Conservation (phyloP, 2,329 filamentous ascomycete species). For the Colletotrichum viniferum region DNA sequence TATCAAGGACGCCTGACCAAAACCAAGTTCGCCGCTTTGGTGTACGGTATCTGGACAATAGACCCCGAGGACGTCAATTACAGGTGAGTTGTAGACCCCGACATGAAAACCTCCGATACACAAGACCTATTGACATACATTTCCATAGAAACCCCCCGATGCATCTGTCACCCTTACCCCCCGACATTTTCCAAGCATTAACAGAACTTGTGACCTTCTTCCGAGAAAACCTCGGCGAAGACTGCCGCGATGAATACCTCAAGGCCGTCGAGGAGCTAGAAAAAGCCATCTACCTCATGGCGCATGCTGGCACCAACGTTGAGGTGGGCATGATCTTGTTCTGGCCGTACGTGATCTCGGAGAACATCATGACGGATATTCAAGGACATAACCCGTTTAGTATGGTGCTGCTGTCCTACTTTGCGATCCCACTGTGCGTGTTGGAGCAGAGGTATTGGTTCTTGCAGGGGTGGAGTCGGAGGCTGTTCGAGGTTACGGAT, state of each 20-base stretch:
- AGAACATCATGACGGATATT: slow-evolving; percentile 31
- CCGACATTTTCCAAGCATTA: slow-evolving; percentile 6
- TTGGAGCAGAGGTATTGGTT: slow-evolving; percentile 32
- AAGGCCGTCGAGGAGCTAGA: slow-evolving; percentile 24
- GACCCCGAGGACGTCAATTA: background rate
- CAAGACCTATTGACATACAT: fast-evolving
- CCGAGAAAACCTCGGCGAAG: background rate
- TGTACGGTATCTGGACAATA: background rate
- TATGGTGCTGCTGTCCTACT: slow-evolving; percentile 30
- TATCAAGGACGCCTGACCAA: background rate
- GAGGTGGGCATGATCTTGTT: slow-evolving; percentile 26
- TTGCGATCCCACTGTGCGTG: slow-evolving; percentile 26
- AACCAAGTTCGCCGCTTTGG: background rate
- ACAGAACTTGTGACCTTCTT: background rate
- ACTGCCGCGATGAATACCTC: slow-evolving; percentile 23
- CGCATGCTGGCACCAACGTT: slow-evolving; percentile 25
- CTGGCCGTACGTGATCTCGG: slow-evolving; percentile 30
- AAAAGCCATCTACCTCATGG: slow-evolving; percentile 22
- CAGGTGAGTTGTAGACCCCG: background rate
- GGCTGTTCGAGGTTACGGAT: slow-evolving; percentile 26
- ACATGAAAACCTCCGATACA: too few species aligned
- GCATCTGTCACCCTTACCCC: background rate
- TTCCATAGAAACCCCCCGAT: background rate
- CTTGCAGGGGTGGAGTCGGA: slow-evolving; percentile 27
- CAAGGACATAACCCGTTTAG: slow-evolving; percentile 26